Conservation (phyloP, 495 filamentous ascomycete species). For the Penicillium salamii region DNA sequence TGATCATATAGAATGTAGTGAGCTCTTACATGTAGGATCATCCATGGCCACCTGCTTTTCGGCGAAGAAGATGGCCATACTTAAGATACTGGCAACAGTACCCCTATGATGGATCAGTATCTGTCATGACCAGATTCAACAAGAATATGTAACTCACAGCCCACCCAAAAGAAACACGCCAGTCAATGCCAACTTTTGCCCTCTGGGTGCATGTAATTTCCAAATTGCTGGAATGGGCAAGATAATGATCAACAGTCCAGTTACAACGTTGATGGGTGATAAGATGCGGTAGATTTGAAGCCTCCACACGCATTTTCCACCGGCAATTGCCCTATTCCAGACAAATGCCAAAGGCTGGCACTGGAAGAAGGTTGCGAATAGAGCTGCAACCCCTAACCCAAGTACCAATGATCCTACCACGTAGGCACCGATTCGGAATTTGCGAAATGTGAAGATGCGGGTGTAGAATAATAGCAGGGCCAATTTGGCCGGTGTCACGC, state of each 20-base stretch:
- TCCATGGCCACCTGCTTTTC: neutral
- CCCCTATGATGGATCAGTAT: slow-evolving; percentile 8
- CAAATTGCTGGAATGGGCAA: slow-evolving; percentile 42
- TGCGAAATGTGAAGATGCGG: slow-evolving; percentile 28
- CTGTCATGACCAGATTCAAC: neutral
- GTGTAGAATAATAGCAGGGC: slow-evolving; percentile 39
- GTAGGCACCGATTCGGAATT: slow-evolving; percentile 25
- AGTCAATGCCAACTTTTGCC: slow-evolving; percentile 21
- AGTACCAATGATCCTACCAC: slow-evolving; percentile 25
- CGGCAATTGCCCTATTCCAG: slow-evolving; percentile 21
- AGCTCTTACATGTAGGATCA: slow-evolving; percentile 18
- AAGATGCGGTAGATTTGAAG: slow-evolving; percentile 18
- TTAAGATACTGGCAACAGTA: slow-evolving; percentile 15
- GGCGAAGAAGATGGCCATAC: slow-evolving; percentile 15
- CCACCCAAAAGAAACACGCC: slow-evolving; percentile 23
- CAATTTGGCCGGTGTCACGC: slow-evolving; percentile 33
- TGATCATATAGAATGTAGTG: neutral
- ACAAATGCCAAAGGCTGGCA: slow-evolving; percentile 24
- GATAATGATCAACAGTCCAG: slow-evolving; percentile 34
- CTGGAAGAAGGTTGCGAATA: slow-evolving; percentile 23
- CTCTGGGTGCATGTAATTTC: slow-evolving; percentile 15
- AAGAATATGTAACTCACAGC: slow-evolving; percentile 13
- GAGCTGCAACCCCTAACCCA: slow-evolving; percentile 11
- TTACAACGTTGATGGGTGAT: slow-evolving; percentile 22
- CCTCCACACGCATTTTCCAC: slow-evolving; percentile 23